These are phyloP conservation scores for Chytriomyces sp. DNA, from an alignment of 192 early-diverging fungal genomes.

Conservation along the genomic window DNA sequence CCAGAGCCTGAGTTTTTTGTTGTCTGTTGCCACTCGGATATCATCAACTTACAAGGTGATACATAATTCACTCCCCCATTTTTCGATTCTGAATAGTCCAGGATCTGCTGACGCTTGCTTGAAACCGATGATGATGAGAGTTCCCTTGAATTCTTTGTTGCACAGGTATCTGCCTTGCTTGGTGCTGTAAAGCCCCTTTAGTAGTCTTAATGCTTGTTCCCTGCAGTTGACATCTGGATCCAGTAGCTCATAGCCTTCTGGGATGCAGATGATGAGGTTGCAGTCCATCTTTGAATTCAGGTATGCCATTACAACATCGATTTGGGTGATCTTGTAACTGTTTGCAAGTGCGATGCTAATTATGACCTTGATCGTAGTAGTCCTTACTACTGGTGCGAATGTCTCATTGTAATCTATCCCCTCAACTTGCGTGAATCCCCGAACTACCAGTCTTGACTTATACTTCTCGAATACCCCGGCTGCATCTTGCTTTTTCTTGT, in stretches of 20 bases:
- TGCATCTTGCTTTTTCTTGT: conserved; percentile 31
- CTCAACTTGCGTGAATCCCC: conserved; percentile 43
- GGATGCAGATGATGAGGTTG: conserved; percentile 40
- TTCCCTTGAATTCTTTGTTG: neutral
- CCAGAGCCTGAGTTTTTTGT: no score
- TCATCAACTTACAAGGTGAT: no score
- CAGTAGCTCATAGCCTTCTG: conserved; percentile 21
- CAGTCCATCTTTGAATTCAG: conserved; percentile 40
- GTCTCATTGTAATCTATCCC: conserved; percentile 53
- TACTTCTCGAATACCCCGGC: conserved; percentile 36
- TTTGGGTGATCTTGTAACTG: conserved; percentile 28
- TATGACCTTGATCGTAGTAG: conserved; percentile 22
- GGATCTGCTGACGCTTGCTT: neutral
- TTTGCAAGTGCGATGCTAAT: conserved; percentile 9
- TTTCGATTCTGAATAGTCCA: no score
- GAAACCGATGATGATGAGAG: conserved; percentile 23
- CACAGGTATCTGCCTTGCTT: conserved; percentile 33
- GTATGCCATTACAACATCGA: conserved; percentile 44
- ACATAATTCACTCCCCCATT: no score
- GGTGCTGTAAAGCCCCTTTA: conserved; percentile 31
- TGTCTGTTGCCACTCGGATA: no score
- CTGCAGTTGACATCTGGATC: neutral
- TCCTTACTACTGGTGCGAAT: conserved; percentile 49
- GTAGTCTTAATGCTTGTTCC: neutral
- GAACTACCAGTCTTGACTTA: conserved; percentile 43